phyloP scores from a whole-genome alignment of 176 grass and related monocot genomes.

The Neostapfia colusana region DNA sequence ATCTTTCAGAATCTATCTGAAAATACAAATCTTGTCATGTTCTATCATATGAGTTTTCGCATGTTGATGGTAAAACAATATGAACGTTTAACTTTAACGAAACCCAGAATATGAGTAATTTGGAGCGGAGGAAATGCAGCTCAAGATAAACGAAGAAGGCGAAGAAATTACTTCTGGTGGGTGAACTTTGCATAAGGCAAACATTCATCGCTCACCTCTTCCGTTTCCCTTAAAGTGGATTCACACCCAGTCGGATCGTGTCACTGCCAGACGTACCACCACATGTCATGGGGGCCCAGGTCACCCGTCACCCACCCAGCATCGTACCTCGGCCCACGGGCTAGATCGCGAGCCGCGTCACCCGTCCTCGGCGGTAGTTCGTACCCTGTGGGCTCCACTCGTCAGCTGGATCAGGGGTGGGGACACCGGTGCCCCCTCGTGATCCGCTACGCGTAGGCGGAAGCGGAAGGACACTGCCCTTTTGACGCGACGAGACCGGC shows the following conservation, averaged over 20 bases:
- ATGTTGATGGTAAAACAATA: too few species aligned
- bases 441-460: background rate
- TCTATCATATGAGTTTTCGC: too few species aligned
- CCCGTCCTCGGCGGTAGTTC: background rate
- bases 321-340: conserved; percentile 9
- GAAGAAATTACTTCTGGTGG: too few species aligned
- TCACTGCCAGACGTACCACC: background rate
- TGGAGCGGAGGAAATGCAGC: background rate
- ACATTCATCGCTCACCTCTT: too few species aligned
- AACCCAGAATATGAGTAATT: too few species aligned
- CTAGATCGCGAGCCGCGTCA: conserved; percentile 7
- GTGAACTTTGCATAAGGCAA: too few species aligned
- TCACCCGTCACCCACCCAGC: background rate
- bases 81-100: too few species aligned
- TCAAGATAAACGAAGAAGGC: too few species aligned
- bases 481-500: background rate
- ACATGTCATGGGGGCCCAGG: background rate
- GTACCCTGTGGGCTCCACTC: background rate
- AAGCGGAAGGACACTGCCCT: background rate
- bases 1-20: too few species aligned
- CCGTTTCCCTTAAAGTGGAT: too few species aligned
- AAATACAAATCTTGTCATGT: too few species aligned
- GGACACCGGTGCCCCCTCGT: background rate
- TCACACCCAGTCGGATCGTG: too few species aligned
- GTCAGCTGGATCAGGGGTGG: background rate